Conservation (phyloP, 768 basidiomycete species). For the Rhodotorula kratochvilovae region DNA sequence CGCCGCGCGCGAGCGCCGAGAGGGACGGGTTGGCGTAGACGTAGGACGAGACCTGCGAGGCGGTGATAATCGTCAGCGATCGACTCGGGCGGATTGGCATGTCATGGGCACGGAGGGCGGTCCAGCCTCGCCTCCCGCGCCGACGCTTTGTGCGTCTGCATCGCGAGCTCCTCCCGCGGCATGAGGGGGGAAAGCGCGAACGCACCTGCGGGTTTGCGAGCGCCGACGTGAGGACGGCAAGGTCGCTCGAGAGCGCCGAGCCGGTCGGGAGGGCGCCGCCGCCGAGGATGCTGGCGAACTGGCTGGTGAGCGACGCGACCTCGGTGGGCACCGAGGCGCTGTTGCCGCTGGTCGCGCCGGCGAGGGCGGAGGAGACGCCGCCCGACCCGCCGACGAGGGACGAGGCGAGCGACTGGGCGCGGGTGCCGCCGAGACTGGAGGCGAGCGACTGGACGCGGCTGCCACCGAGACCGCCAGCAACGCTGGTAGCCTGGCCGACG, state of each 20-base stretch:
- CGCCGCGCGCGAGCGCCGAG: background rate
- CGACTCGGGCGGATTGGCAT: background rate
- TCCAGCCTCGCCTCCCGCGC: no score
- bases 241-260: background rate
- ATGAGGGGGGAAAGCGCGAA: background rate
- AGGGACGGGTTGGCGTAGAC: background rate
- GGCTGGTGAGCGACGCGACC: background rate
- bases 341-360: background rate
- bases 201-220: background rate
- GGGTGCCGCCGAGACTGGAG: background rate
- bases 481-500: background rate
- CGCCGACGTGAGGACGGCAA: background rate
- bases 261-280: constrained; percentile 1
- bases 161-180: no score
- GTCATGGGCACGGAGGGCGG: background rate
- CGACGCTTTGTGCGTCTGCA: background rate
- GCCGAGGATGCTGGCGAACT: background rate
- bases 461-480: background rate
- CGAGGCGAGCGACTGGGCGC: background rate
- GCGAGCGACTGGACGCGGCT: background rate
- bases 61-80: background rate
- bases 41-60: background rate
- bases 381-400: background rate
- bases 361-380: background rate
- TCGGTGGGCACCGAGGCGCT: background rate